Evolutionary conservation across 78 protist species (phyloP).

Genomic region (Monocercomonoides exilis): DNA sequence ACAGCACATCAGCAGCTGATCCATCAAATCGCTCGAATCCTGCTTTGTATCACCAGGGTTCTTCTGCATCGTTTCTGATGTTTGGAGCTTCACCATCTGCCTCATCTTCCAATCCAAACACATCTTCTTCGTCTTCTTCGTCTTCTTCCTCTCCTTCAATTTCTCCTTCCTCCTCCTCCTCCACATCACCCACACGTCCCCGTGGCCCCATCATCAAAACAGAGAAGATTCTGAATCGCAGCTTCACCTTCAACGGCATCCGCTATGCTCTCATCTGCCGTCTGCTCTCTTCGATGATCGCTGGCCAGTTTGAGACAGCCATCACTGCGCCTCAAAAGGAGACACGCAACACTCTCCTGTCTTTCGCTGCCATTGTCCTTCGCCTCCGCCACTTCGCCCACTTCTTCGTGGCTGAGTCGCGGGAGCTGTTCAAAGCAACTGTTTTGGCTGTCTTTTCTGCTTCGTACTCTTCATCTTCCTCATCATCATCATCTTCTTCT

Average conservation of each 20-base stretch:
- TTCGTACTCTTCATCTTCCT: background rate
- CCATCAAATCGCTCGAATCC: too few relatives aligned
- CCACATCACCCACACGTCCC: background rate
- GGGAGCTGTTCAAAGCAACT: background rate
- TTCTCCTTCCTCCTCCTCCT: background rate
- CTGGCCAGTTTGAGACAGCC: background rate
- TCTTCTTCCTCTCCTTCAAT: background rate
- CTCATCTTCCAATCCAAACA: background rate
- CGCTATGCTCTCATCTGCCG: background rate
- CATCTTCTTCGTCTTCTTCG: background rate
- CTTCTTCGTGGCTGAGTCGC: too few relatives aligned
- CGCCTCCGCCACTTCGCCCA: background rate
- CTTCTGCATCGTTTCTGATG: too few relatives aligned
- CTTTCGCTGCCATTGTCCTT: background rate
- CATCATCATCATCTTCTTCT: background rate
- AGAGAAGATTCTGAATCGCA: too few relatives aligned
- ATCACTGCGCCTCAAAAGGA: background rate
- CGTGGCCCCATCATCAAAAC: too few relatives aligned
- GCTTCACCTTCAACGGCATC: background rate
- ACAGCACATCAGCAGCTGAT: too few relatives aligned
- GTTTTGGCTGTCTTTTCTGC: background rate
- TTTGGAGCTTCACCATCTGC: background rate
- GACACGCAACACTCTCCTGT: background rate
- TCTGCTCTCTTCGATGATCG: background rate
- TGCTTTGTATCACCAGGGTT: too few relatives aligned